These are phyloP conservation scores for Wickerhamia fluorescens DNA, from an alignment of 805 yeast genomes.

Conservation along the genomic window DNA sequence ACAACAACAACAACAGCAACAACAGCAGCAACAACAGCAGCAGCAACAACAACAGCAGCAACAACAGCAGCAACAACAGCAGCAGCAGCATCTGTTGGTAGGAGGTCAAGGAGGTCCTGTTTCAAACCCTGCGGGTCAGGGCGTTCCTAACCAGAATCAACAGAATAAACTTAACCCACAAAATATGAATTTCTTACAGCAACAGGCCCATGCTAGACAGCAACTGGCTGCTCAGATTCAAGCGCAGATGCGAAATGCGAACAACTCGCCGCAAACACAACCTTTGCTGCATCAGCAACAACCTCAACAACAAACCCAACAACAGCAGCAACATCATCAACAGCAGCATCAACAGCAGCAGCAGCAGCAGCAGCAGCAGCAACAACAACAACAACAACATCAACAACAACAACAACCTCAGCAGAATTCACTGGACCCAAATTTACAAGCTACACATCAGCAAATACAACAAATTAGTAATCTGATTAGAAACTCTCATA, in stretches of 20 bases:
- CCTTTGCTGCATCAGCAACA: slow-evolving; percentile 4
- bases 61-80: slow-evolving; percentile 14
- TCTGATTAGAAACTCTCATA: slow-evolving; percentile 56
- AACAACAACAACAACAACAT: slow-evolving; percentile 12
- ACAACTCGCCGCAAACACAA: slow-evolving; percentile 2
- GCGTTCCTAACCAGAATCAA: slow-evolving; percentile 3
- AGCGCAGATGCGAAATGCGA: slow-evolving; percentile 14
- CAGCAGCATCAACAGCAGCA: slow-evolving; percentile 7
- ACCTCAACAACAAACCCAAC: slow-evolving; percentile 10
- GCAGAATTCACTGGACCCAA: background rate
- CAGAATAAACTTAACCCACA: slow-evolving; percentile 12
- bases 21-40: slow-evolving; percentile 9
- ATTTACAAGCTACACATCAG: slow-evolving; percentile 14
- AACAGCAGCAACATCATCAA: slow-evolving; percentile 16
- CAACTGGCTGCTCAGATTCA: slow-evolving; percentile 43
- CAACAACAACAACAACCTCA: too few species aligned
- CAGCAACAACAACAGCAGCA: slow-evolving; percentile 16
- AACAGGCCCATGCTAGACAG: slow-evolving; percentile 47
- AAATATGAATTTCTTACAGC: slow-evolving; percentile 23
- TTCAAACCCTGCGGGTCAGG: slow-evolving; percentile 1
- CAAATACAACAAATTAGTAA: slow-evolving; percentile 34
- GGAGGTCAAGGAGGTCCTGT: slow-evolving; percentile 2
- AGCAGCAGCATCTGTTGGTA: slow-evolving; percentile 6
- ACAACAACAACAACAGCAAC: slow-evolving; percentile 14
- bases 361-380: slow-evolving; percentile 8